phyloP scores from a whole-genome alignment of 2,329 filamentous ascomycete species.

The Orbilia quercus region DNA sequence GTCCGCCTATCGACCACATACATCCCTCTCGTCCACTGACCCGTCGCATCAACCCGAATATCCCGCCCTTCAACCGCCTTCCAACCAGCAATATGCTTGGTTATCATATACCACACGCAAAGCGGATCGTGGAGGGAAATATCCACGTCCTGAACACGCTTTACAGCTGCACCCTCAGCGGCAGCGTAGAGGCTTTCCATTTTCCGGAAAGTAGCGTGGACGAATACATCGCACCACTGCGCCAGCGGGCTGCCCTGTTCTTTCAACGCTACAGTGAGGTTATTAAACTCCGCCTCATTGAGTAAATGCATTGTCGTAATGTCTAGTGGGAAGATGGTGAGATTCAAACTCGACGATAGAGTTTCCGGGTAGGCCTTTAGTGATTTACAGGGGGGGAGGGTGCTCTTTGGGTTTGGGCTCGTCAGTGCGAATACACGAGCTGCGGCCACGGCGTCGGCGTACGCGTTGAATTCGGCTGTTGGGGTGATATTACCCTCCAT shows the following conservation, averaged over 20 bases:
- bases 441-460: constrained; percentile 83
- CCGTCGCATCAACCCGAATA: constrained; percentile 85
- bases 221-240: constrained; percentile 77
- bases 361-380: constrained; percentile 73
- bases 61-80: constrained; percentile 75
- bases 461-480: constrained; percentile 93
- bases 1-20: constrained; percentile 81
- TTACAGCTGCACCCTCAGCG: constrained; percentile 62
- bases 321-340: constrained; percentile 80
- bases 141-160: constrained; percentile 63
- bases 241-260: constrained; percentile 75
- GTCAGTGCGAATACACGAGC: constrained; percentile 82
- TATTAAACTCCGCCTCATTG: constrained; percentile 70
- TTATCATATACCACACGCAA: constrained; percentile 68
- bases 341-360: constrained; percentile 72
- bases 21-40: constrained; percentile 95
- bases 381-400: constrained; percentile 75
- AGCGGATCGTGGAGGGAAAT: constrained; percentile 81
- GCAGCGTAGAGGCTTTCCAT: constrained; percentile 73
- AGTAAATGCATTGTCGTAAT: constrained; percentile 79
- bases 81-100: constrained; percentile 65
- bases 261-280: constrained; percentile 68
- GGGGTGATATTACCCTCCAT: constrained; percentile 85
- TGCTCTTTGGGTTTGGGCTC: constrained; percentile 77
- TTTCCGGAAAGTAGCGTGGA: constrained; percentile 76